These are phyloP conservation scores for Torulaspora microellipsoides DNA, from an alignment of 805 yeast genomes.

Conservation along the genomic window DNA sequence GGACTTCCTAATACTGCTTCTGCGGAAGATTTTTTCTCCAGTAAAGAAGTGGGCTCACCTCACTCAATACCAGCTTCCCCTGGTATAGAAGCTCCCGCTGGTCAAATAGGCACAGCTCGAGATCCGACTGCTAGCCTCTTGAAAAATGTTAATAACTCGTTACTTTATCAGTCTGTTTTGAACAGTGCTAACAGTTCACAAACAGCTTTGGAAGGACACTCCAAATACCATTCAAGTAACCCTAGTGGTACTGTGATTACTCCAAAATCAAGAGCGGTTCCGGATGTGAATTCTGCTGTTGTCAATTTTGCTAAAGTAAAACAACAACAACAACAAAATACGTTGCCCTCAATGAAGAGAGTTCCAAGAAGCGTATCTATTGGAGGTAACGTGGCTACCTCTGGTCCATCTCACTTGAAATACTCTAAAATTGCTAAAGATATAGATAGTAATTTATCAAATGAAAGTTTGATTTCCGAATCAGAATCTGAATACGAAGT, in stretches of 20 bases:
- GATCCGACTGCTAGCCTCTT: slow-evolving; percentile 27
- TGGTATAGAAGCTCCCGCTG: slow-evolving; percentile 8
- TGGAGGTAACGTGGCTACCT: slow-evolving; percentile 3
- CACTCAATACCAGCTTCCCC: slow-evolving; percentile 16
- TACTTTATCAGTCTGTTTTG: slow-evolving; percentile 24
- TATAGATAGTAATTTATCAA: slow-evolving; percentile 1
- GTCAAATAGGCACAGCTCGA: slow-evolving; percentile 6
- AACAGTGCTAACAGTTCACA: slow-evolving; percentile 18
- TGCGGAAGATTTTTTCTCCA: slow-evolving; percentile 51
- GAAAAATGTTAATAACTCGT: slow-evolving; percentile 28
- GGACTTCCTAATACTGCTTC: slow-evolving; percentile 34
- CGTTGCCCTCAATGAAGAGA: slow-evolving; percentile 34
- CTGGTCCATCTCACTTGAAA: slow-evolving; percentile 18
- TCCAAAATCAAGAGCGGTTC: slow-evolving; percentile 34
- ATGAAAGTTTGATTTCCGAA: slow-evolving; percentile 9
- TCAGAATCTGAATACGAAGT: slow-evolving; percentile 12
- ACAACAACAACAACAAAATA: slow-evolving; percentile 24
- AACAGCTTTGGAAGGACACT: slow-evolving; percentile 20
- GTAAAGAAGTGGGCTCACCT: slow-evolving; percentile 17
- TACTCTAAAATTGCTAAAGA: slow-evolving; percentile 13
- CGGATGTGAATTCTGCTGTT: slow-evolving; percentile 30
- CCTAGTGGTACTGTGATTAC: slow-evolving; percentile 31
- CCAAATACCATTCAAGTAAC: slow-evolving; percentile 8
- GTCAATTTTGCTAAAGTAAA: slow-evolving; percentile 30
- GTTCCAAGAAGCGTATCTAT: slow-evolving; percentile 19